Evolutionary conservation across 768 basidiomycete species (phyloP).

Genomic region (Podaxis sp.): DNA sequence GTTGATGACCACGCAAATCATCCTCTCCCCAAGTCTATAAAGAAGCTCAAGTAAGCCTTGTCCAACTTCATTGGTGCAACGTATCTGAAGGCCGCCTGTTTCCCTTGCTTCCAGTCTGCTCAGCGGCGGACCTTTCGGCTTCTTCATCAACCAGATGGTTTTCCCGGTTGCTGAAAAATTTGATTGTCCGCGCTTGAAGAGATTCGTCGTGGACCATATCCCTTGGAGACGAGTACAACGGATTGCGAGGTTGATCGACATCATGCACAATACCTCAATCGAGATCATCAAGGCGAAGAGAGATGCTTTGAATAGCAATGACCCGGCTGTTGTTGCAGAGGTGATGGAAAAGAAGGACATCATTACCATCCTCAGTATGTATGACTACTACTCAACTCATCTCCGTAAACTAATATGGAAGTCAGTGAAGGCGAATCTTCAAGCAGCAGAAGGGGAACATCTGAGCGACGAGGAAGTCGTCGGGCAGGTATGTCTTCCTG

Average conservation of each 20-base stretch:
- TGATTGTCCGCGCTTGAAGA: not conserved
- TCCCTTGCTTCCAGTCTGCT: not conserved
- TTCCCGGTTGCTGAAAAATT: not conserved
- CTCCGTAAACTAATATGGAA: not conserved
- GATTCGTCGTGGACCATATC: not conserved
- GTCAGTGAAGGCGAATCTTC: not conserved
- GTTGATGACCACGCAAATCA: conserved; percentile 23
- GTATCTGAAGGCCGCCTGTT: not conserved
- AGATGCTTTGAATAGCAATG: not conserved
- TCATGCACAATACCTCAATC: not conserved
- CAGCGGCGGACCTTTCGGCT: not conserved
- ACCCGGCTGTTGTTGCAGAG: not conserved
- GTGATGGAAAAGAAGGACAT: not conserved
- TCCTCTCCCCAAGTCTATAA: conserved; percentile 27
- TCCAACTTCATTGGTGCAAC: not conserved
- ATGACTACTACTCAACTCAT: conserved; percentile 11
- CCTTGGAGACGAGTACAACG: not conserved
- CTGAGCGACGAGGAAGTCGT: conserved; percentile 29
- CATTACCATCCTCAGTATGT: not conserved
- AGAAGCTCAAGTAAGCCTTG: conserved; percentile 26
- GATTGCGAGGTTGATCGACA: not conserved
- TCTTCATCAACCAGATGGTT: not conserved
- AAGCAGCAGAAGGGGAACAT: conserved; percentile 24
- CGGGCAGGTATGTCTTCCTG: conserved; percentile 18
- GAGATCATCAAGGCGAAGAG: not conserved